These are phyloP conservation scores for Plasmodium knowlesi DNA, from an alignment of 169 alveolate species.

Conservation along the genomic window DNA sequence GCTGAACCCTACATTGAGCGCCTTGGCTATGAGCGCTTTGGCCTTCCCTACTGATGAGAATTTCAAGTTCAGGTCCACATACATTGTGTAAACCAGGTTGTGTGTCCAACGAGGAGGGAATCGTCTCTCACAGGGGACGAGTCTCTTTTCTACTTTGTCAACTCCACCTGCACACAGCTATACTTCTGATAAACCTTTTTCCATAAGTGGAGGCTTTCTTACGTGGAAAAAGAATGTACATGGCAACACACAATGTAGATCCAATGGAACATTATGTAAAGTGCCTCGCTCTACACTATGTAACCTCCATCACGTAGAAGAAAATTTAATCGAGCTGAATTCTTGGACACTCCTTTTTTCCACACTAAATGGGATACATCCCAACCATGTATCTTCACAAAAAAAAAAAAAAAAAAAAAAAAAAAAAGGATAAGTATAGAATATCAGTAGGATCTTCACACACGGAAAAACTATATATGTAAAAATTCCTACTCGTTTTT, in stretches of 20 bases:
- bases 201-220: background rate
- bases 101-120: background rate
- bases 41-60: background rate
- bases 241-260: background rate
- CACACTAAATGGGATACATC: background rate
- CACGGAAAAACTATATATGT: background rate
- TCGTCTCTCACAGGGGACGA: background rate
- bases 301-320: background rate
- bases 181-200: background rate
- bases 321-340: background rate
- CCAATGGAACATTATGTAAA: background rate
- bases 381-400: background rate
- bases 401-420: background rate
- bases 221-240: background rate
- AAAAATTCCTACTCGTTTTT: background rate
- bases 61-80: conserved; percentile 28
- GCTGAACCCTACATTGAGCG: conserved; percentile 46
- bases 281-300: background rate
- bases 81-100: conserved; percentile 1
- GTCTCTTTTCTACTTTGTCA: background rate
- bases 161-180: background rate
- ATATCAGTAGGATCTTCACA: background rate
- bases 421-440: background rate
- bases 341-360: background rate
- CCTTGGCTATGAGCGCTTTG: conserved; percentile 25